Percentiles rank a stretch among this genome's conserved stretches.
Conservation (phyloP, 768 basidiomycete genomes). For the Termitomyces heimii region DNA sequence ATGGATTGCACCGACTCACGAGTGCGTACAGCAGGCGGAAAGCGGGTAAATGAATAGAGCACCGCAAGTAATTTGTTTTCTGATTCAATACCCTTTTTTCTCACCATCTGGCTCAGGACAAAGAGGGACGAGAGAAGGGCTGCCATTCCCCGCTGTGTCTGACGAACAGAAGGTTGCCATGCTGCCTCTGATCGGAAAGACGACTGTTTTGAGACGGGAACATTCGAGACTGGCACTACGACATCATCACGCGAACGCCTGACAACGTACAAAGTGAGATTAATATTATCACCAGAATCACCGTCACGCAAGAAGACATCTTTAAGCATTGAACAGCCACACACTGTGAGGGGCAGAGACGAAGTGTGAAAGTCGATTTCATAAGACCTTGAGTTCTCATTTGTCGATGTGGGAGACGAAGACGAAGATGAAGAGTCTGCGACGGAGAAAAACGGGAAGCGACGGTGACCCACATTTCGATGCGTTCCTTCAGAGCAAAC, state of each 20-base stretch:
- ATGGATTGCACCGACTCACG: neutral
- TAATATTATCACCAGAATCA: neutral
- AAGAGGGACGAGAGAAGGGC: neutral
- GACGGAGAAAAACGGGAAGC: neutral
- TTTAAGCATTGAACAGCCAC: neutral
- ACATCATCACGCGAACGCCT: neutral
- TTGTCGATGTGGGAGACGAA: neutral
- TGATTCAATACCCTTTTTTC: neutral
- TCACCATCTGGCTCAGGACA: neutral
- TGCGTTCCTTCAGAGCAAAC: neutral
- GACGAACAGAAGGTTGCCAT: neutral
- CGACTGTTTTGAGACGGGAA: neutral
- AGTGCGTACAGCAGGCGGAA: neutral
- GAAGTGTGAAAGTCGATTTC: neutral
- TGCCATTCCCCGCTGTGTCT: neutral
- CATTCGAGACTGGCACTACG: neutral
- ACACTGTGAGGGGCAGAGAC: neutral
- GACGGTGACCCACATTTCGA: neutral
- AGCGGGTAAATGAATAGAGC: neutral
- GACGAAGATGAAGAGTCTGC: neutral
- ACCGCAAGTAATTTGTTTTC: neutral
- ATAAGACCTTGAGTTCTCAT: neutral
- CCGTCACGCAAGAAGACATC: neutral
- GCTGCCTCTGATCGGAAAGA: neutral
- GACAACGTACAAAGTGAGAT: neutral